Percentiles rank a stretch among this genome's conserved stretches.
Conservation (phyloP, 2,329 filamentous ascomycete species). For the Bisporella sp. region DNA sequence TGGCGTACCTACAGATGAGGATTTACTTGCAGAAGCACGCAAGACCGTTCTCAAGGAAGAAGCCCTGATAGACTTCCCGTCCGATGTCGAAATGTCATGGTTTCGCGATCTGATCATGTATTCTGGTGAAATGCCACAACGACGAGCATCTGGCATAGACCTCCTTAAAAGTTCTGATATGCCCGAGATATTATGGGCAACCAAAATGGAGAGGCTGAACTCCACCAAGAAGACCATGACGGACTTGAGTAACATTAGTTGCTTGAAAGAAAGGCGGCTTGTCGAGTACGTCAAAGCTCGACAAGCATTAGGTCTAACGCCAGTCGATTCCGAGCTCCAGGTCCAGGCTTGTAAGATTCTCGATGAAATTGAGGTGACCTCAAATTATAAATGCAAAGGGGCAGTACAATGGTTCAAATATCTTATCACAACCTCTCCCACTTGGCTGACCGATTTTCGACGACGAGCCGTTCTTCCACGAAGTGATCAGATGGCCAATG, state of each 20-base stretch:
- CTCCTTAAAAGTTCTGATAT: neutral
- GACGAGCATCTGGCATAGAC: neutral
- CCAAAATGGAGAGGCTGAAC: conserved; percentile 3
- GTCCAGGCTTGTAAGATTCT: conserved; percentile 51
- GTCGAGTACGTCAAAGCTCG: conserved; percentile 17
- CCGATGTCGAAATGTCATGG: conserved; percentile 40
- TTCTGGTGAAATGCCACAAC: conserved; percentile 24
- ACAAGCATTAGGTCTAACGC: conserved; percentile 44
- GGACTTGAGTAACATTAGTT: conserved; percentile 12
- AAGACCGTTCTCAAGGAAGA: conserved; percentile 51
- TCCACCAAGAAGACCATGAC: conserved; percentile 2
- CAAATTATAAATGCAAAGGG: conserved; percentile 18
- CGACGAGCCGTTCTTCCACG: conserved; percentile 50
- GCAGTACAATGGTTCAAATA: conserved; percentile 49
- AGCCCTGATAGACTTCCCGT: conserved; percentile 31
- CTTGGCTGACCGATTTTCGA: conserved; percentile 51
- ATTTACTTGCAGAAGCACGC: conserved; percentile 52
- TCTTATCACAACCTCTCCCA: conserved; percentile 39
- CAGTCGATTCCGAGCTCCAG: conserved; percentile 54
- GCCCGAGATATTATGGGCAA: neutral
- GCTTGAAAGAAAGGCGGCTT: conserved; percentile 18
- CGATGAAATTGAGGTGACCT: conserved; percentile 43
- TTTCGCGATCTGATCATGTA: conserved; percentile 52
- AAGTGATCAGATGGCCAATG: conserved; percentile 46
- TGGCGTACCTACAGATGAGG: conserved; percentile 39